phyloP scores from a whole-genome alignment of 768 basidiomycete species.

The Pholiota conissans region DNA sequence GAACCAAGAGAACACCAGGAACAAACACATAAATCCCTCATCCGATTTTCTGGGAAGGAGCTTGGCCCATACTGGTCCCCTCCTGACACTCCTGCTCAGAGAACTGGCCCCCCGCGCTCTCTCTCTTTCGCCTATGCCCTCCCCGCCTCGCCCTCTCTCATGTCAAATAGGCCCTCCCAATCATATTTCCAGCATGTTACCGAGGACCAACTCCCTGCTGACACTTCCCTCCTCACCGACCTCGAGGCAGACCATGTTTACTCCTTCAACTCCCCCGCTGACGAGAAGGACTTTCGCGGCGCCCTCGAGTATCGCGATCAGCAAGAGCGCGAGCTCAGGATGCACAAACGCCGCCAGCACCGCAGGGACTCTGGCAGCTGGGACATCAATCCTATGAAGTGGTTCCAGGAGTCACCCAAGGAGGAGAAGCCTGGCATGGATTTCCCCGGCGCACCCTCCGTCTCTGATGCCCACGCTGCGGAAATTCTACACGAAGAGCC shows the following conservation, averaged over 20 bases:
- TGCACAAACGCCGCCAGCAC: conserved; percentile 24
- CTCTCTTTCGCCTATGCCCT: conserved; percentile 64
- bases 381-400: conserved; percentile 45
- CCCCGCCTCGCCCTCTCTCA: conserved; percentile 37
- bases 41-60: conserved; percentile 18
- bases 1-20: conserved; percentile 12
- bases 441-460: conserved; percentile 20
- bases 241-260: conserved; percentile 19
- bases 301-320: conserved; percentile 55
- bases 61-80: conserved; percentile 24
- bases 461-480: not conserved
- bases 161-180: conserved; percentile 8
- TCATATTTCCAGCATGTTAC: conserved; percentile 7
- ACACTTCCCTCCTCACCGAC: conserved; percentile 29
- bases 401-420: conserved; percentile 53
- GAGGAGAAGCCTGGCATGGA: conserved; percentile 43
- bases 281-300: conserved; percentile 55
- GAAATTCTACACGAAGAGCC: conserved; percentile 2
- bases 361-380: conserved; percentile 45
- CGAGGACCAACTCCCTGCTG: conserved; percentile 25
- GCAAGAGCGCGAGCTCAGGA: conserved; percentile 54
- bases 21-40: conserved; percentile 16
- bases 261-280: conserved; percentile 21
- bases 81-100: conserved; percentile 54
- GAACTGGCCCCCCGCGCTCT: conserved; percentile 76